Conservation (phyloP, 2,329 filamentous ascomycete genomes). For the Bipolaris gigantea region DNA sequence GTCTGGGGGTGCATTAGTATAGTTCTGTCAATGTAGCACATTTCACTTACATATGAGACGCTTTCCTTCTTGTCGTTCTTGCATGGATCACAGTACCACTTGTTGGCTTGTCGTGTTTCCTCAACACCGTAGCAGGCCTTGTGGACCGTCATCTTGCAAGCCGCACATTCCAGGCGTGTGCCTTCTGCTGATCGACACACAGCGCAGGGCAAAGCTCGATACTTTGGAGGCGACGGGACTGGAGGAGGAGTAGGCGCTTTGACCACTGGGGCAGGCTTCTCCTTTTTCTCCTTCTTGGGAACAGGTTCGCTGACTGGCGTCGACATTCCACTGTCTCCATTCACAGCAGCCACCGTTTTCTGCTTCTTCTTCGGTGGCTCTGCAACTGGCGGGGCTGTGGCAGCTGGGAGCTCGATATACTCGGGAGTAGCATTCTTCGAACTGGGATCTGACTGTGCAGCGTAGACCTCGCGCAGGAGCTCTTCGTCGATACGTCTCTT, state of each 20-base stretch:
- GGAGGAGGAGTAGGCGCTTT: constrained; percentile 59
- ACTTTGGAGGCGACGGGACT: constrained; percentile 75
- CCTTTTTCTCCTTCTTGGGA: constrained; percentile 44
- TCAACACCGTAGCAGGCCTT: constrained; percentile 90
- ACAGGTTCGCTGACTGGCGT: constrained; percentile 47
- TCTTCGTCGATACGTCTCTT: constrained; percentile 93
- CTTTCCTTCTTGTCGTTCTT: constrained; percentile 89
- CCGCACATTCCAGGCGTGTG: constrained; percentile 68
- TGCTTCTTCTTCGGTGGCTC: constrained; percentile 65
- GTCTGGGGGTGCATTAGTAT: constrained; percentile 54
- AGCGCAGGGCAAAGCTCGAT: constrained; percentile 78
- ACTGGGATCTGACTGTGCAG: constrained; percentile 37
- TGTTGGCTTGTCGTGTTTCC: constrained; percentile 64
- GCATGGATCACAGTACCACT: constrained; percentile 97
- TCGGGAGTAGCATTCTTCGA: constrained; percentile 32
- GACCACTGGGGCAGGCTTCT: constrained; percentile 51
- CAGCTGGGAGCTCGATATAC: constrained; percentile 29
- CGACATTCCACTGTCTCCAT: constrained; percentile 54
- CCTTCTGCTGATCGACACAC: constrained; percentile 75
- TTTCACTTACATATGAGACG: constrained; percentile 75
- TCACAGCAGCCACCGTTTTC: constrained; percentile 49
- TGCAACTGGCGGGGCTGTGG: constrained; percentile 27
- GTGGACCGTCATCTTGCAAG: constrained; percentile 91
- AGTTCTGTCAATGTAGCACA: neutral
- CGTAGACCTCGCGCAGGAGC: constrained; percentile 68